Evolutionary conservation across 2,329 filamentous ascomycete genomes (phyloP).

Genomic region (Exophiala bonariae): DNA sequence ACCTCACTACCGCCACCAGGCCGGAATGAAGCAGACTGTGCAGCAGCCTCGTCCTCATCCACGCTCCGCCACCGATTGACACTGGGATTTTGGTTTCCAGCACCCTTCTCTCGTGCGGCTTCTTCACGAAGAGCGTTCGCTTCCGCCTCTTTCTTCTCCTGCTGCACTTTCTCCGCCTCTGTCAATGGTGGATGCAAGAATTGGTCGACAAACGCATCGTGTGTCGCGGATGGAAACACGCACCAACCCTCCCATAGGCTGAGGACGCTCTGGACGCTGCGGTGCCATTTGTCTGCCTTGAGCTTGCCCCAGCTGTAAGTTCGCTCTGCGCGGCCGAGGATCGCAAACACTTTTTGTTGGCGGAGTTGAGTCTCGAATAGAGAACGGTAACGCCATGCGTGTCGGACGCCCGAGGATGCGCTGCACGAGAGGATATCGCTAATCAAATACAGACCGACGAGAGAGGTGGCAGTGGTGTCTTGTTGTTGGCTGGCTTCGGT

Average conservation of each 20-base stretch:
- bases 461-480: slow-evolving; percentile 71
- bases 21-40: slow-evolving; percentile 9
- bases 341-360: slow-evolving; percentile 69
- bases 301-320: slow-evolving; percentile 76
- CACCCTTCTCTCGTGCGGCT: slow-evolving; percentile 38
- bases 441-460: slow-evolving; percentile 79
- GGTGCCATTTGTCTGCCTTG: slow-evolving; percentile 80
- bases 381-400: slow-evolving; percentile 83
- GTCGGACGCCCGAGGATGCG: slow-evolving; percentile 71
- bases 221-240: slow-evolving; percentile 70
- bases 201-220: slow-evolving; percentile 67
- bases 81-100: slow-evolving; percentile 4
- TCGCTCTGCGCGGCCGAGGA: slow-evolving; percentile 71
- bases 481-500: slow-evolving; percentile 34
- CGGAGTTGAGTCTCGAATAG: slow-evolving; percentile 74
- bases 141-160: slow-evolving; percentile 35
- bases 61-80: slow-evolving; percentile 20
- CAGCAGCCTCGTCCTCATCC: slow-evolving; percentile 9
- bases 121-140: slow-evolving; percentile 33
- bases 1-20: slow-evolving; percentile 26
- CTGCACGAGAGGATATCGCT: slow-evolving; percentile 79
- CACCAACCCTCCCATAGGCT: slow-evolving; percentile 67
- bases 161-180: slow-evolving; percentile 44
- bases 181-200: slow-evolving; percentile 71
- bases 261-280: slow-evolving; percentile 69